Conservation (phyloP, 306 rosid species). For the Cyamopsis tetragonoloba region DNA sequence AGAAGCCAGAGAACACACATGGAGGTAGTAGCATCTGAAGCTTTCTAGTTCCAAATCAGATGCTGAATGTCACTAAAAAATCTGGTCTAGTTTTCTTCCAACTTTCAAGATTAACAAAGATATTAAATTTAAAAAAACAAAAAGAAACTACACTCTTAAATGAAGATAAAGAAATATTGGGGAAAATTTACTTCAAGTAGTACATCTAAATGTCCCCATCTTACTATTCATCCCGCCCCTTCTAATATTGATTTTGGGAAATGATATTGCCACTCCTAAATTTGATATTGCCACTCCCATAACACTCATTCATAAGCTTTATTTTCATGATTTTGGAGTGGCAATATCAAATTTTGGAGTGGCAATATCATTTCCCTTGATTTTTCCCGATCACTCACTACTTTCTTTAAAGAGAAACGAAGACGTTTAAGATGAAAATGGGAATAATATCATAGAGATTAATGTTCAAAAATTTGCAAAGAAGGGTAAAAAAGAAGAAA, state of each 20-base stretch:
- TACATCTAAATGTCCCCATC: constrained; percentile 54
- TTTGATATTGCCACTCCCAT: no score
- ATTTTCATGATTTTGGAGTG: no score
- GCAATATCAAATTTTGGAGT: no score
- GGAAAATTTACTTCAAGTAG: constrained; percentile 41
- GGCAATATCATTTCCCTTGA: no score
- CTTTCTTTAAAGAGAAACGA: constrained; percentile 45
- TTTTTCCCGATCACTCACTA: constrained; percentile 31
- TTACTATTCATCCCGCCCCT: constrained; percentile 42
- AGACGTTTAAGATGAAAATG: constrained; percentile 49
- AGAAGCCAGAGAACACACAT: constrained; percentile 32
- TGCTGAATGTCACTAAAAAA: constrained; percentile 25
- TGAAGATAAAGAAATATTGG: constrained; percentile 36
- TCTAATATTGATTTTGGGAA: constrained; percentile 28
- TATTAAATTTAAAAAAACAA: constrained; percentile 31
- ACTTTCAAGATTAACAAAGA: constrained; percentile 23
- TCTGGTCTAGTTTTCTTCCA: constrained; percentile 27
- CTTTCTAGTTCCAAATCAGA: constrained; percentile 28
- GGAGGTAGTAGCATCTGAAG: constrained; percentile 47
- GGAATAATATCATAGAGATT: constrained; percentile 51
- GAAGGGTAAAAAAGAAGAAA: constrained; percentile 1
- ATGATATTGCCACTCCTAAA: no score
- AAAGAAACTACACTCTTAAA: constrained; percentile 39
- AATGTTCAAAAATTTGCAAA: constrained; percentile 29
- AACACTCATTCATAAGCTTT: no score